A percentile compares a stretch with the other conserved stretches of the same genome.
These are phyloP conservation scores for Apiospora rasikravindrae DNA, from an alignment of 2,329 filamentous ascomycete genomes.

Conservation along the genomic window DNA sequence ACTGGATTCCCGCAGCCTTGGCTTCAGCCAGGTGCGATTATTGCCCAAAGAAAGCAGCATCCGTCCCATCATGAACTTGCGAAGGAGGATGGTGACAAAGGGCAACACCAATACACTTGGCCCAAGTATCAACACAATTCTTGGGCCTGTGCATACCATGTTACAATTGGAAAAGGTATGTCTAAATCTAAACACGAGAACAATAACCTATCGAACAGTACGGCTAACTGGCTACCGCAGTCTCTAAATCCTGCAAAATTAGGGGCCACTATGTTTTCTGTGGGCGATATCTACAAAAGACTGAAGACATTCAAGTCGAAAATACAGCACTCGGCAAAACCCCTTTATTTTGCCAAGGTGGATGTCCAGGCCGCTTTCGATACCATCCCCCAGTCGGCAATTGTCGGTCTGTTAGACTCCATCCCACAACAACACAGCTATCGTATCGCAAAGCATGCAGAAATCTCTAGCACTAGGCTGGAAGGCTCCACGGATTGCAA, in stretches of 20 bases:
- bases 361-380: constrained; percentile 95
- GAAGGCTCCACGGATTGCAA: neutral
- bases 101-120: constrained; percentile 45
- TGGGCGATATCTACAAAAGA: constrained; percentile 77
- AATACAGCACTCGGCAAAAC: constrained; percentile 45
- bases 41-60: constrained; percentile 80
- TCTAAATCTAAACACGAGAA: neutral
- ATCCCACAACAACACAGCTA: constrained; percentile 68
- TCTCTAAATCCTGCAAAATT: constrained; percentile 61
- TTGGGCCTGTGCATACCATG: constrained; percentile 76
- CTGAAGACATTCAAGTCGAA: constrained; percentile 71
- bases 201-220: neutral
- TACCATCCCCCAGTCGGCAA: constrained; percentile 82
- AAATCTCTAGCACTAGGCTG: constrained; percentile 60
- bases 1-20: constrained; percentile 68
- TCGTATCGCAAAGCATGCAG: constrained; percentile 73
- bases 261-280: constrained; percentile 82
- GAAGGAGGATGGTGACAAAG: constrained; percentile 62
- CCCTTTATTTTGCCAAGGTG: constrained; percentile 86
- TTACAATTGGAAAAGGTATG: constrained; percentile 78
- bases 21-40: constrained; percentile 79
- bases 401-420: constrained; percentile 69
- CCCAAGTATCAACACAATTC: constrained; percentile 55
- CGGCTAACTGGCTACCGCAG: constrained; percentile 33
- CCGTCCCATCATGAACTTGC: constrained; percentile 86